Conservation (phyloP, 768 basidiomycete species). For the Paxillus ammoniavirescens region DNA sequence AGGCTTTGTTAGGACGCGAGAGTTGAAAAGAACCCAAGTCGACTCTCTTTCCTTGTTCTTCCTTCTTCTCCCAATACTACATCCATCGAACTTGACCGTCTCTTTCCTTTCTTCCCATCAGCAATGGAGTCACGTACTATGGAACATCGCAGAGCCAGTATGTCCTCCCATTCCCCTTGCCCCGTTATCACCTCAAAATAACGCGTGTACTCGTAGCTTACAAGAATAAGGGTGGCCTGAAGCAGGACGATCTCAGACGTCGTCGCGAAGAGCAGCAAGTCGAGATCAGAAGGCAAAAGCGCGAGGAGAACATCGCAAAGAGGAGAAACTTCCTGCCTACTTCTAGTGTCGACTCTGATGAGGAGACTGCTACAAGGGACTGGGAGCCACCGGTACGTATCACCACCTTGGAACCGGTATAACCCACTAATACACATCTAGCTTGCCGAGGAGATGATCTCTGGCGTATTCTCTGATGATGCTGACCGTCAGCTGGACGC, state of each 20-base stretch:
- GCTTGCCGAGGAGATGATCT: slow-evolving; percentile 91
- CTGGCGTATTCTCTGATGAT: slow-evolving; percentile 89
- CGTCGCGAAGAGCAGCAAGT: slow-evolving; percentile 98
- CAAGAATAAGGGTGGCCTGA: slow-evolving; percentile 88
- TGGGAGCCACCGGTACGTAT: slow-evolving; percentile 75
- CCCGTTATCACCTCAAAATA: slow-evolving; percentile 23
- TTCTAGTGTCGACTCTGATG: slow-evolving; percentile 82
- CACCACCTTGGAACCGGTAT: slow-evolving; percentile 10
- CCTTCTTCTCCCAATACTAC: slow-evolving; percentile 6
- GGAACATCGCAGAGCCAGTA: slow-evolving; percentile 75
- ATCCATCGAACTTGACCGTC: neutral
- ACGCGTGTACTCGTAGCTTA: slow-evolving; percentile 61
- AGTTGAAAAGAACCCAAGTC: slow-evolving; percentile 7
- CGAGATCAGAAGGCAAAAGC: slow-evolving; percentile 96
- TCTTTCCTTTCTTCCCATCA: neutral
- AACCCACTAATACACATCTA: slow-evolving; percentile 28
- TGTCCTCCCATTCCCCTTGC: slow-evolving; percentile 18
- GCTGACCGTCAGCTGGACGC: slow-evolving; percentile 92
- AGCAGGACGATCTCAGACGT: slow-evolving; percentile 91
- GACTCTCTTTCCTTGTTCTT: neutral
- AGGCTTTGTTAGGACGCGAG: slow-evolving; percentile 15
- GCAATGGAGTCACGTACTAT: slow-evolving; percentile 65
- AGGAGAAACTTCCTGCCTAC: slow-evolving; percentile 88
- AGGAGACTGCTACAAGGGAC: slow-evolving; percentile 65
- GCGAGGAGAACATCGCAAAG: slow-evolving; percentile 98